phyloP scores from a whole-genome alignment of 192 early-diverging fungal species.

The Coemansia sp. region DNA sequence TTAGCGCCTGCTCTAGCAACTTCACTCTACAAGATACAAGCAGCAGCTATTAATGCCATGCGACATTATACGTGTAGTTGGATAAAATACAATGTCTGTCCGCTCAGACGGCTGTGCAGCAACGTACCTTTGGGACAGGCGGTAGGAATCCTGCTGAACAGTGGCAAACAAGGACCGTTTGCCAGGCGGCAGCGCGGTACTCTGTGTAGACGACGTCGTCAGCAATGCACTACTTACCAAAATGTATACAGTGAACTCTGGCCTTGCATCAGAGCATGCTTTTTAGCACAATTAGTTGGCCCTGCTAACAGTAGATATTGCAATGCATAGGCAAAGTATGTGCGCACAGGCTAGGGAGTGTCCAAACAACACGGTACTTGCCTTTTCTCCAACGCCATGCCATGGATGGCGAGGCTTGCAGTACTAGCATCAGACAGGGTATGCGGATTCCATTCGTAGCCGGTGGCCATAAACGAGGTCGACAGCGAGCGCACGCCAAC shows the following conservation, averaged over 20 bases:
- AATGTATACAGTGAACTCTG: no score
- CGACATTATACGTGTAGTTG: no score
- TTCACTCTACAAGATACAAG: slow-evolving; percentile 6
- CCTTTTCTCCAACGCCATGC: slow-evolving; percentile 20
- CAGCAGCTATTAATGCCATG: neutral
- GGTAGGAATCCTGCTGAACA: slow-evolving; percentile 33
- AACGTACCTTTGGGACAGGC: slow-evolving; percentile 25
- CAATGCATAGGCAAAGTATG: no score
- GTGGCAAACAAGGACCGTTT: slow-evolving; percentile 6
- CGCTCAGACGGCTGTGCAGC: neutral
- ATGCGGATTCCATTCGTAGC: slow-evolving; percentile 26
- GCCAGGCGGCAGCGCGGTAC: neutral
- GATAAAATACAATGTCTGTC: no score
- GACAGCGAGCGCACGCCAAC: slow-evolving; percentile 24
- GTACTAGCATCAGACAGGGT: neutral
- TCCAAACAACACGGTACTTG: neutral
- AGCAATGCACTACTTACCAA: neutral
- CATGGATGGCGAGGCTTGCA: slow-evolving; percentile 15
- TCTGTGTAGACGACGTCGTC: neutral
- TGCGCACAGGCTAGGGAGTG: no score
- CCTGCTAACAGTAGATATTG: no score
- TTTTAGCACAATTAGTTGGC: no score
- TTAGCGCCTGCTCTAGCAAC: slow-evolving; percentile 10
- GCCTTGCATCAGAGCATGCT: no score
- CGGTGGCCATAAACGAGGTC: slow-evolving; percentile 31